Evolutionary conservation across 768 basidiomycete genomes (phyloP).

Genomic region (Lentinula raphanica): DNA sequence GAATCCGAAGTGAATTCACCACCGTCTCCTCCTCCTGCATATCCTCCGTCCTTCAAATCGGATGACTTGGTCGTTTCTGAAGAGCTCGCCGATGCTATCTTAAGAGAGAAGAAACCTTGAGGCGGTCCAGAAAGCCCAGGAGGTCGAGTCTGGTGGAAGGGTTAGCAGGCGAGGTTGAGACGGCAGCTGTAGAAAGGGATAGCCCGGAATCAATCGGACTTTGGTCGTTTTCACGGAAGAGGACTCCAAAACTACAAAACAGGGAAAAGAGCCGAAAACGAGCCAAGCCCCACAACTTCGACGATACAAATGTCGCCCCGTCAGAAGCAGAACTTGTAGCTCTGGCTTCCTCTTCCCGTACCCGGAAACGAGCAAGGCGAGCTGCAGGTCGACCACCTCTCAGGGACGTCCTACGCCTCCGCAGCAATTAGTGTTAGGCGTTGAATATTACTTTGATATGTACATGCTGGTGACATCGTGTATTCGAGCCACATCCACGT

Average conservation of each 20-base stretch:
- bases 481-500: too few species aligned
- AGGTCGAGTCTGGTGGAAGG: neutral
- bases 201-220: too few species aligned
- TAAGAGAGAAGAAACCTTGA: neutral
- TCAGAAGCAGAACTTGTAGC: neutral
- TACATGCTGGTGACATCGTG: too few species aligned
- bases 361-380: neutral
- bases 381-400: too few species aligned
- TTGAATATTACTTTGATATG: too few species aligned
- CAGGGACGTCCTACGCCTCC: too few species aligned
- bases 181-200: neutral
- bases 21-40: too few species aligned
- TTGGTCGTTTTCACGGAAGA: neutral
- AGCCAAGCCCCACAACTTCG: neutral
- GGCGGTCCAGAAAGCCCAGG: neutral
- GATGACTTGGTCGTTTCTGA: too few species aligned
- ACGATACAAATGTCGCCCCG: neutral
- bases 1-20: too few species aligned
- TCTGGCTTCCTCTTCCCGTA: neutral
- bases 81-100: conserved; percentile 26
- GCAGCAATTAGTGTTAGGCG: too few species aligned
- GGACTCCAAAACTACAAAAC: neutral
- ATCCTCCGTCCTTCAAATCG: too few species aligned
- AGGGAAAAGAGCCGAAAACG: neutral
- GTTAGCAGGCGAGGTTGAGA: neutral